phyloP scores from a whole-genome alignment of 495 filamentous ascomycete species.

The Aspergillus coremiiformis region DNA sequence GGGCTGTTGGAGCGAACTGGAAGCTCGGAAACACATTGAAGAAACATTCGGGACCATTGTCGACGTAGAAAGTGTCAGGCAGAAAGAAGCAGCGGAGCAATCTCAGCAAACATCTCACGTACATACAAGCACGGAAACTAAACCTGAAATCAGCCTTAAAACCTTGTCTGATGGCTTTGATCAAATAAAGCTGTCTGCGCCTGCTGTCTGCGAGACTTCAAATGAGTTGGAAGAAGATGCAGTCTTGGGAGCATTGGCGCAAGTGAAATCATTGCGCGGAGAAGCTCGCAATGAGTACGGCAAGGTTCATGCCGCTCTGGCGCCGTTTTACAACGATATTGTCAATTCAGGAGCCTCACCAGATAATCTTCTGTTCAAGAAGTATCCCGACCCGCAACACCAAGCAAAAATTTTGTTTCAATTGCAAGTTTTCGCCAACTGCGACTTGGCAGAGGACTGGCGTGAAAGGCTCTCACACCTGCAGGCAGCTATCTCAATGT shows the following conservation, averaged over 20 bases:
- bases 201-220: slow-evolving; percentile 10
- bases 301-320: slow-evolving; percentile 78
- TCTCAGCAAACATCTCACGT: slow-evolving; percentile 8
- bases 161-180: slow-evolving; percentile 59
- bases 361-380: slow-evolving; percentile 76
- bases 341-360: slow-evolving; percentile 62
- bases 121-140: slow-evolving; percentile 8
- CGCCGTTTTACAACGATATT: slow-evolving; percentile 83
- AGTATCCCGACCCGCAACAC: slow-evolving; percentile 76
- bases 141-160: slow-evolving; percentile 18
- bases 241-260: slow-evolving; percentile 58
- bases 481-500: slow-evolving; percentile 66
- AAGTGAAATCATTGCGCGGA: slow-evolving; percentile 71
- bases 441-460: slow-evolving; percentile 73
- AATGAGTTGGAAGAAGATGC: slow-evolving; percentile 29
- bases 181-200: slow-evolving; percentile 46
- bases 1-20: slow-evolving; percentile 86
- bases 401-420: slow-evolving; percentile 86
- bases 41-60: slow-evolving; percentile 60
- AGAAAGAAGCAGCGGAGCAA: slow-evolving; percentile 37
- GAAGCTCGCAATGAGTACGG: slow-evolving; percentile 85
- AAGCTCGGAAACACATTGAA: slow-evolving; percentile 74
- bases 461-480: slow-evolving; percentile 60
- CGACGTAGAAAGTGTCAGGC: slow-evolving; percentile 48
- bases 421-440: slow-evolving; percentile 65